phyloP scores from a whole-genome alignment of 306 rosid genomes.

The Citrullus colocynthis region DNA sequence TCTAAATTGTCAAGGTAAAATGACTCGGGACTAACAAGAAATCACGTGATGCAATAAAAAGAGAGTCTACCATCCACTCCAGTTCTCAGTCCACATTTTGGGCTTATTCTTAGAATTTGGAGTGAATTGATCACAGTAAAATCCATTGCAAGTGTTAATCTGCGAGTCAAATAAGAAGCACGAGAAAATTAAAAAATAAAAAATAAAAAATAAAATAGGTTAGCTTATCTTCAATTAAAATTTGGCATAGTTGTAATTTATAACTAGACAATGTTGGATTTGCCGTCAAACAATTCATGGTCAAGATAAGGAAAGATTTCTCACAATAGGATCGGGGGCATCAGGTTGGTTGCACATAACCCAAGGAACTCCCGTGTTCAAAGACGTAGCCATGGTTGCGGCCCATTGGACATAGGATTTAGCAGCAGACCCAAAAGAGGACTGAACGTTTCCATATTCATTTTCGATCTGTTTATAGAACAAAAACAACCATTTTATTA shows the following conservation, averaged over 20 bases:
- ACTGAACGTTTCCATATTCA: constrained; percentile 63
- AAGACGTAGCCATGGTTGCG: constrained; percentile 74
- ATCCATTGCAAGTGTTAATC: constrained; percentile 89
- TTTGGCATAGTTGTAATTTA: neutral
- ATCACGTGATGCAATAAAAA: neutral
- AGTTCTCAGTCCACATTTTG: constrained; percentile 91
- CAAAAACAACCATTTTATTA: neutral
- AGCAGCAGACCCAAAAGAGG: constrained; percentile 46
- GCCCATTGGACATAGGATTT: constrained; percentile 76
- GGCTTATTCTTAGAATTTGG: constrained; percentile 71
- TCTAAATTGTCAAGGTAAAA: neutral
- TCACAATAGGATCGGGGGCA: constrained; percentile 91
- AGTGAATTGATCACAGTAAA: constrained; percentile 77
- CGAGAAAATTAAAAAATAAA: neutral
- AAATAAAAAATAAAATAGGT: too few relatives aligned
- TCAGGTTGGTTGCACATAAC: constrained; percentile 87
- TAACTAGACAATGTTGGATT: neutral
- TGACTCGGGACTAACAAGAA: neutral
- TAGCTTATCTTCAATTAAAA: neutral
- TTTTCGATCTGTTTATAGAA: constrained; percentile 51
- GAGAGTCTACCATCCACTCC: constrained; percentile 67
- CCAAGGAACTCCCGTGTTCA: constrained; percentile 97
- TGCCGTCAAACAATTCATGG: neutral
- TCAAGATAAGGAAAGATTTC: constrained; percentile 12
- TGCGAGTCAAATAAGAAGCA: constrained; percentile 2